Evolutionary conservation across 2,329 filamentous ascomycete species (phyloP).

Genomic region (Orbilia brochopaga): DNA sequence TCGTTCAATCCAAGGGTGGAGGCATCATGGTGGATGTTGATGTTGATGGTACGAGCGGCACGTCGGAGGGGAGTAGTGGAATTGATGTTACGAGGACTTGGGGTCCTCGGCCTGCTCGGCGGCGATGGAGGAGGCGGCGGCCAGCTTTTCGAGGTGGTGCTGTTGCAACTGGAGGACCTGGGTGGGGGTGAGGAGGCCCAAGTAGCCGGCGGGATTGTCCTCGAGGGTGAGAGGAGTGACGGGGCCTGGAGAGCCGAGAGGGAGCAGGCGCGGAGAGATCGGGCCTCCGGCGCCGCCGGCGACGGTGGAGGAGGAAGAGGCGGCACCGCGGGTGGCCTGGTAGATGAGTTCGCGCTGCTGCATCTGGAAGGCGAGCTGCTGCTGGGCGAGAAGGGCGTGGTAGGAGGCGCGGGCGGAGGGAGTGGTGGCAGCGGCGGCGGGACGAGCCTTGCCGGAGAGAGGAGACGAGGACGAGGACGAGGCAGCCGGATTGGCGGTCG

Average conservation of each 20-base stretch:
- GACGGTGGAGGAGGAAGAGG: constrained; percentile 50
- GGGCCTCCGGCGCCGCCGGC: constrained; percentile 52
- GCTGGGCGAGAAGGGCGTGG: constrained; percentile 53
- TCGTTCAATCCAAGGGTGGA: too few species aligned
- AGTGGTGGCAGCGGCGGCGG: background rate
- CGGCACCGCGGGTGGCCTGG: constrained; percentile 53
- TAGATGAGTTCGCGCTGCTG: constrained; percentile 55
- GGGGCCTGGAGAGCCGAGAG: constrained; percentile 54
- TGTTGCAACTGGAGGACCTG: constrained; percentile 38
- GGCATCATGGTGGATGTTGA: background rate
- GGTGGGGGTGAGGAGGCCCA: constrained; percentile 25
- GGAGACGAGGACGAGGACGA: background rate
- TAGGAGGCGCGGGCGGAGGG: constrained; percentile 20
- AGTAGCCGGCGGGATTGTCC: constrained; percentile 50
- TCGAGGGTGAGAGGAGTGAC: constrained; percentile 54
- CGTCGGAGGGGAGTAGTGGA: too few species aligned
- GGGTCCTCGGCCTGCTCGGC: constrained; percentile 56
- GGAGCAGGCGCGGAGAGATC: constrained; percentile 53
- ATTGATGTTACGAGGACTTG: constrained; percentile 55
- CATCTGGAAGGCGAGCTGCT: constrained; percentile 54
- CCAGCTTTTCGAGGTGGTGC: constrained; percentile 35
- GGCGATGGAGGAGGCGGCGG: constrained; percentile 54
- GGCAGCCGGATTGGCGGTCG: constrained; percentile 4
- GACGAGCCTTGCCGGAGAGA: constrained; percentile 12
- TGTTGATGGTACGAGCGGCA: constrained; percentile 41